phyloP scores from a whole-genome alignment of 78 protist species.

The Cavenderia fasciculata region DNA sequence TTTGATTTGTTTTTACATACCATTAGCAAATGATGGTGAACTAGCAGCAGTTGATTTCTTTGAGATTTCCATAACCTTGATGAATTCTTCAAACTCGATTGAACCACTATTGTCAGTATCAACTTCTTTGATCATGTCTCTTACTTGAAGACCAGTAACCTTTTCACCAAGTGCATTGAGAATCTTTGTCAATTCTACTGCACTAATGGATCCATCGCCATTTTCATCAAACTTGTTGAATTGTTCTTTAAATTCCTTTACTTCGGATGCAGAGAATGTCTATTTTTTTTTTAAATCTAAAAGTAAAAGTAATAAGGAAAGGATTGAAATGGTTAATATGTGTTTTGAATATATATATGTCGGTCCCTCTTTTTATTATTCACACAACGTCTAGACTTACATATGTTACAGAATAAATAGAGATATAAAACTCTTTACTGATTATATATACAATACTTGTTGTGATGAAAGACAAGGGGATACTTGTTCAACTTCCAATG shows the following conservation, averaged over 20 bases:
- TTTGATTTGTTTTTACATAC: neutral
- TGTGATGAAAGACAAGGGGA: no score
- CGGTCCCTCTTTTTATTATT: no score
- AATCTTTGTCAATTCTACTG: conserved; percentile 15
- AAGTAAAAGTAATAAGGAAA: no score
- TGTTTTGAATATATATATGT: no score
- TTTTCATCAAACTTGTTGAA: conserved; percentile 60
- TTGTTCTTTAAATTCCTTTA: conserved; percentile 12
- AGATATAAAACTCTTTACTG: no score
- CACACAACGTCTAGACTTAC: no score
- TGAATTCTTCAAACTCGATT: conserved; percentile 52
- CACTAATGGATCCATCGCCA: conserved; percentile 51
- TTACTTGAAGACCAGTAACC: conserved; percentile 59
- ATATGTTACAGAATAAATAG: no score
- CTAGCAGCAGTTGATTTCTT: neutral
- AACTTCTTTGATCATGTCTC: conserved; percentile 79
- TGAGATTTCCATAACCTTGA: conserved; percentile 42
- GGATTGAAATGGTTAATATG: no score
- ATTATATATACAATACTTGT: no score
- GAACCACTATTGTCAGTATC: conserved; percentile 51
- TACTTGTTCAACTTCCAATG: no score
- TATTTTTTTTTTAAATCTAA: neutral
- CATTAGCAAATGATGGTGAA: conserved; percentile 52
- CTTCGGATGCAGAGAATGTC: conserved; percentile 21
- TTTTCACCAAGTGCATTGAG: conserved; percentile 61